Evolutionary conservation across 108 stramenopile species (phyloP).

Genomic region (Nitzschia sp.): DNA sequence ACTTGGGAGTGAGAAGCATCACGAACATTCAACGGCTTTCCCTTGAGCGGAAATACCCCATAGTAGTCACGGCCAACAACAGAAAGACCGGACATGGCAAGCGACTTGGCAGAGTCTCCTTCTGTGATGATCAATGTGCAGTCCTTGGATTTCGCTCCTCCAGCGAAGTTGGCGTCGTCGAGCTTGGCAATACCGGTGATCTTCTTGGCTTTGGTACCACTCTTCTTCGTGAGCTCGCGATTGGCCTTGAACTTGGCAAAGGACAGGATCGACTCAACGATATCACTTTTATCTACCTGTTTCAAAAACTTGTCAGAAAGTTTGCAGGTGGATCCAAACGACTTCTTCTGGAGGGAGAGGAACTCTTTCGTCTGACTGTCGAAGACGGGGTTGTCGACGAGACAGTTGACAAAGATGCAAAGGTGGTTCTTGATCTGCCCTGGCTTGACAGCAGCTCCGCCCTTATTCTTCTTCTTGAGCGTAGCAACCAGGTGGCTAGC

Average conservation of each 20-base stretch:
- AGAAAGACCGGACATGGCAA: constrained; percentile 91
- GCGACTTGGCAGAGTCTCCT: constrained; percentile 95
- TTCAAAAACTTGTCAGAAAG: constrained; percentile 87
- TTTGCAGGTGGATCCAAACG: constrained; percentile 77
- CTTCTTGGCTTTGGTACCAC: constrained; percentile 92
- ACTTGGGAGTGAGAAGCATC: constrained; percentile 85
- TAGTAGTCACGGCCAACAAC: constrained; percentile 90
- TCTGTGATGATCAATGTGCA: constrained; percentile 97
- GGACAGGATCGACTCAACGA: constrained; percentile 82
- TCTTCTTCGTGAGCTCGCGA: constrained; percentile 88
- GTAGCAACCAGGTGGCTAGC: constrained; percentile 49
- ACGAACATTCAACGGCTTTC: constrained; percentile 97
- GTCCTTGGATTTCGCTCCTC: constrained; percentile 86
- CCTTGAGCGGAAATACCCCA: constrained; percentile 96
- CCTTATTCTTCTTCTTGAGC: constrained; percentile 95
- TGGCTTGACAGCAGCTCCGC: constrained; percentile 83
- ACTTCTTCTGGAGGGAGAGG: constrained; percentile 78
- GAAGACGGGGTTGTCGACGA: constrained; percentile 98
- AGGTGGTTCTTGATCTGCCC: constrained; percentile 96
- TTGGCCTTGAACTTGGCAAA: constrained; percentile 92
- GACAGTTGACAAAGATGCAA: constrained; percentile 91
- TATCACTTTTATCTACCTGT: constrained; percentile 87
- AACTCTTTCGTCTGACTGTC: constrained; percentile 98
- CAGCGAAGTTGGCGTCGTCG: constrained; percentile 98
- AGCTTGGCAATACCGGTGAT: constrained; percentile 91